phyloP scores from a whole-genome alignment of 768 basidiomycete species.

The Leccinum arenicola region DNA sequence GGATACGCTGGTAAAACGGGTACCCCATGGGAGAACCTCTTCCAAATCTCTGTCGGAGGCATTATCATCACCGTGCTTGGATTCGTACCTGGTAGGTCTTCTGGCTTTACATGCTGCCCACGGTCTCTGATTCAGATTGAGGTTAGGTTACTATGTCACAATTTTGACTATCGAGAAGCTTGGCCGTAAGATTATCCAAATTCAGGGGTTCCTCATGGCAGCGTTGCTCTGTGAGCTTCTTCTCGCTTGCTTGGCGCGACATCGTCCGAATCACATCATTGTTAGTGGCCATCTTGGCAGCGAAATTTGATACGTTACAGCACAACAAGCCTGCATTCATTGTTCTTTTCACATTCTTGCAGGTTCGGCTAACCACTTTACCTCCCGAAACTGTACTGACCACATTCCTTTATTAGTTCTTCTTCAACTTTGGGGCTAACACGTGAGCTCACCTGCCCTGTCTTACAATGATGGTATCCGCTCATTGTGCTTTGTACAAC shows the following conservation, averaged over 20 bases:
- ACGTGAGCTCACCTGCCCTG: conserved; percentile 36
- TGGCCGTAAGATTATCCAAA: conserved; percentile 73
- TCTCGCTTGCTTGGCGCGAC: not conserved
- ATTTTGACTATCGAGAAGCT: conserved; percentile 69
- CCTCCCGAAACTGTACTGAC: not conserved
- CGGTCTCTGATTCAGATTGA: not conserved
- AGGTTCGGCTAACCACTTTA: conserved; percentile 32
- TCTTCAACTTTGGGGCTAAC: conserved; percentile 83
- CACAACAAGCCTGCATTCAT: conserved; percentile 55
- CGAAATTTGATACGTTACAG: conserved; percentile 51
- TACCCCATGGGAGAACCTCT: conserved; percentile 61
- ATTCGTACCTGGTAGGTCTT: conserved; percentile 63
- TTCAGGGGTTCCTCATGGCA: conserved; percentile 71
- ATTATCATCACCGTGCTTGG: conserved; percentile 74
- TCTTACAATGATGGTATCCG: not conserved
- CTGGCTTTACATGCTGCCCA: not conserved
- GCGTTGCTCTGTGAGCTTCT: conserved; percentile 56
- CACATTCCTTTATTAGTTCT: conserved; percentile 44
- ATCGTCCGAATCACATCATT: not conserved
- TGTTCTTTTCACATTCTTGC: conserved; percentile 68
- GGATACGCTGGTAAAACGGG: conserved; percentile 60
- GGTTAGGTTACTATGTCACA: conserved; percentile 63
- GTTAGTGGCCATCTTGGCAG: conserved; percentile 67
- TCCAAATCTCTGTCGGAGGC: conserved; percentile 63
- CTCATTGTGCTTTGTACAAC: conserved; percentile 2